Conservation (phyloP, 2,329 filamentous ascomycete species). For the Exophiala spinifera region DNA sequence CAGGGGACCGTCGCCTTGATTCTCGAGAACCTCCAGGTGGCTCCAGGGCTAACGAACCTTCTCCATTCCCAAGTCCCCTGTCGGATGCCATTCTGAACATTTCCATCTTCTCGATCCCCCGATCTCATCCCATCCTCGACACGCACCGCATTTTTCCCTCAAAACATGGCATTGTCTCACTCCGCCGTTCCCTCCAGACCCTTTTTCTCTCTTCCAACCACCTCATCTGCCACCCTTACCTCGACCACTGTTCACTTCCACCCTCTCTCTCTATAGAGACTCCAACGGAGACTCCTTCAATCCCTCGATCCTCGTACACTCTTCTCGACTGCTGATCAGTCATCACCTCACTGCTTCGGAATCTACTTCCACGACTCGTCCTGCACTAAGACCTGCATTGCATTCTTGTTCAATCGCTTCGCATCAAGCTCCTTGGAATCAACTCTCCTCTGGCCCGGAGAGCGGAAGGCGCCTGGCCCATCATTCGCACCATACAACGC, state of each 20-base stretch:
- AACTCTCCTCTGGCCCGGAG: too few species aligned
- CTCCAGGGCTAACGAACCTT: too few species aligned
- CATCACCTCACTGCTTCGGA: too few species aligned
- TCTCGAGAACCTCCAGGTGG: too few species aligned
- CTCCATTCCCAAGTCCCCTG: conserved; percentile 1
- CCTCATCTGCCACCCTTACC: background rate
- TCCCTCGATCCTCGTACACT: too few species aligned
- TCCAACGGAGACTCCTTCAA: background rate
- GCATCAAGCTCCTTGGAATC: too few species aligned
- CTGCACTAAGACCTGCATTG: too few species aligned
- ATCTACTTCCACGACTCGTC: too few species aligned
- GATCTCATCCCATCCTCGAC: conserved; percentile 14
- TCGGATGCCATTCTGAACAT: conserved; percentile 25
- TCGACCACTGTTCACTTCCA: background rate
- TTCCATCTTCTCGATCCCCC: conserved; percentile 14
- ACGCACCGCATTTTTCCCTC: conserved; percentile 1
- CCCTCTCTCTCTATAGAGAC: conserved; percentile 4
- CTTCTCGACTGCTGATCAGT: too few species aligned
- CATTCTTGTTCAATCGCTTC: too few species aligned
- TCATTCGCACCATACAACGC: background rate
- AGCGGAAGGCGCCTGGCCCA: background rate
- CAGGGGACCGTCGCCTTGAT: too few species aligned
- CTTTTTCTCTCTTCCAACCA: conserved; percentile 9
- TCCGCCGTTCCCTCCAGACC: conserved; percentile 9
- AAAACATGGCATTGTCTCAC: conserved; percentile 4